Evolutionary conservation across 768 basidiomycete genomes (phyloP).

Genomic region (Albatrellus ellisii): DNA sequence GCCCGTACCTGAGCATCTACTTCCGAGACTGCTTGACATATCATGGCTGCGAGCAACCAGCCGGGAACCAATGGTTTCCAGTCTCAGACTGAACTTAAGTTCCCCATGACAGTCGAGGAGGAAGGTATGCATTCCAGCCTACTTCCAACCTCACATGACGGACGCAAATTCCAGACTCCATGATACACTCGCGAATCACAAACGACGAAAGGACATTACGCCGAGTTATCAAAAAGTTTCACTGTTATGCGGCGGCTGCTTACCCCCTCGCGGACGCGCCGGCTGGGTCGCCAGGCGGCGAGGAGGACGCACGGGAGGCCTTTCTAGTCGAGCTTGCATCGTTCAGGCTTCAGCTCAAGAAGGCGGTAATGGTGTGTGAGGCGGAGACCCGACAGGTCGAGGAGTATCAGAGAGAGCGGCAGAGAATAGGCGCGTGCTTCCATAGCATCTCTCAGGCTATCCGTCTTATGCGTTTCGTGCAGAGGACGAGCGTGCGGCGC

Average conservation of each 20-base stretch:
- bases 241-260: conserved; percentile 50
- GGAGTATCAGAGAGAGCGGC: conserved; percentile 64
- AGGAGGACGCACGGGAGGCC: conserved; percentile 64
- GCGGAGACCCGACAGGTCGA: conserved; percentile 79
- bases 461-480: conserved; percentile 5
- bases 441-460: not conserved
- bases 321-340: conserved; percentile 68
- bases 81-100: conserved; percentile 18
- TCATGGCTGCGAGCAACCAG: not conserved
- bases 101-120: conserved; percentile 49
- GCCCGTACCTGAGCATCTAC: not conserved
- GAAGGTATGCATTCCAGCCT: conserved; percentile 31
- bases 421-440: conserved; percentile 48
- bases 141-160: not conserved
- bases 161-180: conserved; percentile 38
- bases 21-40: not conserved
- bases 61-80: not conserved
- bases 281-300: conserved; percentile 17
- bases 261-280: conserved; percentile 22
- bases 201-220: conserved; percentile 73
- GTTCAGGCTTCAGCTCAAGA: conserved; percentile 63
- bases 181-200: conserved; percentile 69
- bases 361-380: conserved; percentile 73
- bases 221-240: conserved; percentile 72
- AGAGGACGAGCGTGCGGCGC: conserved; percentile 62